A percentile compares a stretch with the other conserved stretches of the same genome.
Conservation (phyloP, 2,329 filamentous ascomycete genomes). For the Cladosporium sp. region DNA sequence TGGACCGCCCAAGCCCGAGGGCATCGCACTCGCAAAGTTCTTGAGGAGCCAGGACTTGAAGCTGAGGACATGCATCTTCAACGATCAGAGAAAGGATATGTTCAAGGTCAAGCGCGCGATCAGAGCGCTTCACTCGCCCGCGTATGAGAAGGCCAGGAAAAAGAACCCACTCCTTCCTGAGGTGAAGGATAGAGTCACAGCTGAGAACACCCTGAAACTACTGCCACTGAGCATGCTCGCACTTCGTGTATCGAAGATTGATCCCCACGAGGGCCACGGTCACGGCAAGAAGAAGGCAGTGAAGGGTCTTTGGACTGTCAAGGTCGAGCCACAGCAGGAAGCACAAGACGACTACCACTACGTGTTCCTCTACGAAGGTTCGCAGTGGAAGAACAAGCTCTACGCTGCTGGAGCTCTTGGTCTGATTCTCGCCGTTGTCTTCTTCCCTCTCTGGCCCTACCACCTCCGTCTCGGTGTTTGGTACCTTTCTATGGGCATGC, state of each 20-base stretch:
- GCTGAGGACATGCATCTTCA: slow-evolving; percentile 84
- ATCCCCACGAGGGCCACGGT: slow-evolving; percentile 74
- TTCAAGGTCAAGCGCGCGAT: slow-evolving; percentile 97
- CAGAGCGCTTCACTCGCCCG: slow-evolving; percentile 82
- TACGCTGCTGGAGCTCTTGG: slow-evolving; percentile 83
- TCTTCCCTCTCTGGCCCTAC: slow-evolving; percentile 96
- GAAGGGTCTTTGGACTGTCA: slow-evolving; percentile 95
- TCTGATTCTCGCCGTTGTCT: slow-evolving; percentile 81
- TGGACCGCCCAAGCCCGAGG: slow-evolving; percentile 83
- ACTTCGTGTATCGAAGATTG: slow-evolving; percentile 80
- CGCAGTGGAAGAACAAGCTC: slow-evolving; percentile 89
- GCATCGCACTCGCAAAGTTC: slow-evolving; percentile 86
- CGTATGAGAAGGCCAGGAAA: slow-evolving; percentile 82
- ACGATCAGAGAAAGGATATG: slow-evolving; percentile 97
- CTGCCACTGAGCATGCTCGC: slow-evolving; percentile 93
- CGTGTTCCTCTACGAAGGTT: slow-evolving; percentile 92
- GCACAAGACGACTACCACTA: slow-evolving; percentile 86
- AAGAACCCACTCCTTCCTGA: slow-evolving; percentile 88
- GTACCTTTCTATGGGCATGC: slow-evolving; percentile 93
- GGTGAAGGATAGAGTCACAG: slow-evolving; percentile 82
- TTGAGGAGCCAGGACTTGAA: slow-evolving; percentile 83
- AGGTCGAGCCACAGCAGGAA: slow-evolving; percentile 95
- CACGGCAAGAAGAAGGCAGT: slow-evolving; percentile 76
- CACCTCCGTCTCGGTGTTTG: slow-evolving; percentile 90
- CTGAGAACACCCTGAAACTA: slow-evolving; percentile 92